Evolutionary conservation across 768 basidiomycete species (phyloP), one percentile per base, ranked within the genome.

Genomic region (Tylopilus cervinicoccineus): DNA sequence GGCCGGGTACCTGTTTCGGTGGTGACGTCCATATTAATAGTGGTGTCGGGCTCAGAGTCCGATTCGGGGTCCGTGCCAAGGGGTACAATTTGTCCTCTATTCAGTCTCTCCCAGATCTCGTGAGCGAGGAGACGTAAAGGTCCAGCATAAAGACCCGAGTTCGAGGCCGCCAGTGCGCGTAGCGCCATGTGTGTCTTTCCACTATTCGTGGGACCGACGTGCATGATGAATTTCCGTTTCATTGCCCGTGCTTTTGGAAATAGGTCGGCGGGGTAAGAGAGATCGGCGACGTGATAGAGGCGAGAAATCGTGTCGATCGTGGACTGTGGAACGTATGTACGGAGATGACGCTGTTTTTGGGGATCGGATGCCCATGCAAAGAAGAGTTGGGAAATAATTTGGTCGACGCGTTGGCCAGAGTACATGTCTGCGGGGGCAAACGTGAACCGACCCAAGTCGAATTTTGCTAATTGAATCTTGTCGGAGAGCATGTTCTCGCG

Each of bases 141-240:
- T 0, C 94, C 93, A 0, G 91, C 92, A 57, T 97, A 98, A 4
- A 87, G 76, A 6, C 94, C 96, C 0, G 72, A 70, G 1, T 63
- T 59, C 0, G 93, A 82, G 5, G 82, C 80, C 0, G 92, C 88
- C 2, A 99, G 77, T 0, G 93, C 91, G 37, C 90, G 84, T 9
- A 99, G 72, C 0, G 95, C 96, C 60, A 88, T 84, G 61, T 98
- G 84, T 0, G 95, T 99, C 72, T 99, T 99, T 26, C 95, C 96
- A 53, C 89, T 91, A 67, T 98, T 99, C 20, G 96, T 98, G 0
- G 96, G 96, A 0, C 95, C 96, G 33, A 99, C 92, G 59, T 99
- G 95, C 75, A 98, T 84, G 64, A 94, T 86, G 57, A 98, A 72
- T 56, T 84, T 89, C 17, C 94, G 78, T 16, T 74, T 76, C 53